These are phyloP conservation scores for Delphinella strobiligena DNA, from an alignment of 2,329 filamentous ascomycete genomes.

Conservation along the genomic window DNA sequence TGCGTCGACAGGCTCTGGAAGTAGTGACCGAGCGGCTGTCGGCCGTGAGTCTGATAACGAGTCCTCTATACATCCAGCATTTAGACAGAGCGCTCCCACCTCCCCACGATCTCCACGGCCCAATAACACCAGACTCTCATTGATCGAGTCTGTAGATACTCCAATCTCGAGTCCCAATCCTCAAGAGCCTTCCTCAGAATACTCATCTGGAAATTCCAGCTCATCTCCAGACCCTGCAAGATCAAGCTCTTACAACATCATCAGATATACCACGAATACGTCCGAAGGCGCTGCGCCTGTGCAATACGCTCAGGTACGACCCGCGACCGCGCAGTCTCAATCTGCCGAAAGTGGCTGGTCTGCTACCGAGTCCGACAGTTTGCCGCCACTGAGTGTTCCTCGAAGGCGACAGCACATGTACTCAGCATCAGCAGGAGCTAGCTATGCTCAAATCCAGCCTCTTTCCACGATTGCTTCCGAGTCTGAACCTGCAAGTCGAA, in stretches of 20 bases:
- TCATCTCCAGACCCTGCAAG: slow-evolving; percentile 5
- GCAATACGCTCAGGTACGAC: slow-evolving; percentile 9
- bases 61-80: not conserved
- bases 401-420: slow-evolving; percentile 17
- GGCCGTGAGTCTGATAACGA: too few relatives aligned
- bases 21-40: too few relatives aligned
- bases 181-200: not conserved
- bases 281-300: slow-evolving; percentile 9
- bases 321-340: slow-evolving; percentile 8
- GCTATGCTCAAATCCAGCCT: slow-evolving; percentile 10
- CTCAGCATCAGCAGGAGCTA: slow-evolving; percentile 6
- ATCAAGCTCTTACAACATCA: slow-evolving; percentile 9
- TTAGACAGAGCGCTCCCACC: not conserved
- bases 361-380: slow-evolving; percentile 13
- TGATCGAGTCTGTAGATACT: not conserved
- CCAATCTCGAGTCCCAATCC: not conserved
- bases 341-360: slow-evolving; percentile 10
- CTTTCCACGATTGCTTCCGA: slow-evolving; percentile 26
- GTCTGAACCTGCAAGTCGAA: slow-evolving; percentile 11
- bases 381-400: slow-evolving; percentile 21
- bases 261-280: slow-evolving; percentile 8
- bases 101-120: too few relatives aligned
- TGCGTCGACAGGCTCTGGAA: slow-evolving; percentile 2
- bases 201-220: slow-evolving; percentile 3
- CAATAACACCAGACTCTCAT: not conserved